Percentiles rank a stretch among this genome's conserved stretches.
phyloP scores from a whole-genome alignment of 169 alveolate genomes.

The Plasmodium chabaudi region DNA sequence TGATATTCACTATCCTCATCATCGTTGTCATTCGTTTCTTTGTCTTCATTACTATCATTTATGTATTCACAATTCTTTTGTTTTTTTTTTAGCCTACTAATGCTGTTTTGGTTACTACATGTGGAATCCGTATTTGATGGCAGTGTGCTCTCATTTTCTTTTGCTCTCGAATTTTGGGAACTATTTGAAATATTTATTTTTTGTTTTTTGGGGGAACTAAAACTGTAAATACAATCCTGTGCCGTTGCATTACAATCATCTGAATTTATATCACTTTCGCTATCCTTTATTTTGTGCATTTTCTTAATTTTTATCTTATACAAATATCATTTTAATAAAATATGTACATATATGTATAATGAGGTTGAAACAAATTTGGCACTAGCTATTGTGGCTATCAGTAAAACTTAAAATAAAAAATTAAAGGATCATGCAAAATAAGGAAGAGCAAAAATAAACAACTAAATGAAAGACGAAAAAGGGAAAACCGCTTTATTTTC shows the following conservation, averaged over 20 bases:
- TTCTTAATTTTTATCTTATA: too few species aligned
- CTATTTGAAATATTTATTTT: neutral
- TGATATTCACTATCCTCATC: neutral
- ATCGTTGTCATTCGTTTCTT: constrained; percentile 13
- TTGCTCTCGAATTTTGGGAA: neutral
- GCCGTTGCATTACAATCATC: constrained; percentile 75
- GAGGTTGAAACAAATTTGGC: too few species aligned
- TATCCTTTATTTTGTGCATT: constrained; percentile 52
- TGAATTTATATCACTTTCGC: constrained; percentile 63
- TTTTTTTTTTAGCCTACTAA: constrained; percentile 21
- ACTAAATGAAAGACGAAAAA: too few species aligned
- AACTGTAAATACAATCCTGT: constrained; percentile 59
- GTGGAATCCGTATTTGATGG: neutral
- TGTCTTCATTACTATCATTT: neutral
- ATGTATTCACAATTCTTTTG: constrained; percentile 6
- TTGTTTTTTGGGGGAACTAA: constrained; percentile 48
- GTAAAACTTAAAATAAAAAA: too few species aligned
- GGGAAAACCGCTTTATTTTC: too few species aligned
- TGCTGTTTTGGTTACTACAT: constrained; percentile 1
- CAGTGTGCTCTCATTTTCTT: neutral
- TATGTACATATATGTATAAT: too few species aligned
- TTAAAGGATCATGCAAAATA: too few species aligned
- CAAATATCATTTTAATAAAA: too few species aligned
- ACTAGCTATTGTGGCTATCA: too few species aligned
- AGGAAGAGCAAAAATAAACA: too few species aligned